These are phyloP conservation scores for Tulasnella sp. DNA, from an alignment of 768 basidiomycete genomes.

Conservation along the genomic window DNA sequence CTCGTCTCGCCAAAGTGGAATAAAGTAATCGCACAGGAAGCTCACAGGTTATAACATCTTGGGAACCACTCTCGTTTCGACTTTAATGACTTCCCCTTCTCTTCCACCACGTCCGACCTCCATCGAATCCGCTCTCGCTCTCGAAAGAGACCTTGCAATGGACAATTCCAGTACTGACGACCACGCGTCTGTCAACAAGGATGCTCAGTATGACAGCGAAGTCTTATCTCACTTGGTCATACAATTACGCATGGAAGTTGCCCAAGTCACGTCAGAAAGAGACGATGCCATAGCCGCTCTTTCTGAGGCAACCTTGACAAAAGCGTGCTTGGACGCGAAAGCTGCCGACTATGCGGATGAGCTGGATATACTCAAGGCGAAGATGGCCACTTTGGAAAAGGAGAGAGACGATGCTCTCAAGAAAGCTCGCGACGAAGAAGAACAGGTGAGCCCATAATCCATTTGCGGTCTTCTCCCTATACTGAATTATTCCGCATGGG, in stretches of 20 bases:
- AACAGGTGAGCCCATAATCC: conserved; percentile 23
- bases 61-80: background rate
- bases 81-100: background rate
- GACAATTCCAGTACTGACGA: conserved; percentile 30
- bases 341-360: conserved; percentile 32
- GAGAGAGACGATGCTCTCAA: conserved; percentile 21
- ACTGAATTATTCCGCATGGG: background rate
- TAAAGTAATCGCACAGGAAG: background rate
- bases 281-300: conserved; percentile 49
- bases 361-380: conserved; percentile 14
- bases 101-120: conserved; percentile 12
- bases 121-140: conserved; percentile 66
- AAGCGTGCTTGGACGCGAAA: conserved; percentile 43
- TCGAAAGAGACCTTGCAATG: conserved; percentile 52
- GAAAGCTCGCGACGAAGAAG: conserved; percentile 51
- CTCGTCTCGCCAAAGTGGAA: background rate
- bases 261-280: conserved; percentile 54
- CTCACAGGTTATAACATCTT: background rate
- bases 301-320: conserved; percentile 44
- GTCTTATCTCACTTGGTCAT: conserved; percentile 65
- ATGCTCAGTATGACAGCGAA: conserved; percentile 39
- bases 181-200: conserved; percentile 17
- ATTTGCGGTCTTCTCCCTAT: background rate
- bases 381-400: conserved; percentile 13
- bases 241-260: conserved; percentile 52